Base-by-base conservation (phyloP, 2,329 filamentous ascomycete species). In the Fusarium sp. region DNA sequence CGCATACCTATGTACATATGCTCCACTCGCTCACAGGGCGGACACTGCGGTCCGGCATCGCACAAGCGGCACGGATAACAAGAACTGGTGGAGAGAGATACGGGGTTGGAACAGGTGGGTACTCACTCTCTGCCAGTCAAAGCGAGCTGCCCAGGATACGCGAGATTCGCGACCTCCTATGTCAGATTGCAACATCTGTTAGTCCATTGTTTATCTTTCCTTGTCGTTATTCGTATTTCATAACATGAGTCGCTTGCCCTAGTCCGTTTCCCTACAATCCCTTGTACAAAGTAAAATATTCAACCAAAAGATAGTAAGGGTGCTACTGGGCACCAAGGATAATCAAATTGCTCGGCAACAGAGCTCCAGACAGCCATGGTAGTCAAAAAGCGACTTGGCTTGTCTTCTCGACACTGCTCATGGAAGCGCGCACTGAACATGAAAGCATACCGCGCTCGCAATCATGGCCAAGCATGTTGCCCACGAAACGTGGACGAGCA, bases 391-490 rank as follows among this genome's bases (percentile, higher is more conserved):
- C 41, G 23, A 40, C n/a, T 36, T 12, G 23, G n/a, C 3, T 27
- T 16, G 13, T 44, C 39, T 23, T 34, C 15, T 48, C 58, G 52
- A 37, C 50, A 16, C 50, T 28, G 34, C 57, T 70, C 65, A 58
- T 31, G 18, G 41, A 60, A 56, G 56, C 40, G 16, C 46, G 34
- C 43, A 54, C 43, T 54, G 56, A 40, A 73, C 31, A 36, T 56
- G 41, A 44, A 65, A 51, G 36, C 58, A 62, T 46, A 62, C 43
- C 44, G 60, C 62, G 41, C 70, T 74, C 28, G 61, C 62, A 36
- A 74, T 16, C 73, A 75, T 75, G 16, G 73, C 72, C 40, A 74
- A 23, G 28, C 72, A 75, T 36, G 71, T 63, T 36, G 73, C 73
- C 73, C 73, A 75, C 9, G 73, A 75, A 28, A 73, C 56, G 44